Evolutionary conservation across 2,329 filamentous ascomycete genomes (phyloP), one percentile per base, ranked within the genome.

Genomic region (Penicillium sp.): DNA sequence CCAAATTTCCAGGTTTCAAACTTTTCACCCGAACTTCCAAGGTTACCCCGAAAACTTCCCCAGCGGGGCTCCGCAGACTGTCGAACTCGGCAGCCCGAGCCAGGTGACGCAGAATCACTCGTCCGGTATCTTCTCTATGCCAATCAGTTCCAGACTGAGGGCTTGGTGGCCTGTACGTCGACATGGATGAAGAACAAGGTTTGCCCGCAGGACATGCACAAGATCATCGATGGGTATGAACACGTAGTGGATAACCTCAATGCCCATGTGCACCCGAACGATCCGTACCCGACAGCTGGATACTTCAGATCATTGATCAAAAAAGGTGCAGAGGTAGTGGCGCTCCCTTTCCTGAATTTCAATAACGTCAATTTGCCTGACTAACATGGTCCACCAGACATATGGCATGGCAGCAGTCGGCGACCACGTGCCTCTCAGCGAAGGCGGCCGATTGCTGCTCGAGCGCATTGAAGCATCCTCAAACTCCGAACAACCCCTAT

Each of bases 201-300:
- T n/a, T n/a, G n/a, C n/a, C n/a, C n/a, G n/a, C n/a, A n/a, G n/a
- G n/a, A n/a, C n/a, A n/a, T n/a, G n/a, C n/a, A n/a, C n/a, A n/a
- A n/a, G n/a, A 81, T 83, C 44, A 59, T 83, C 53, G 70, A 83
- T 50, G 81, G 77, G 3, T 84, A 84, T 63, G 76, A 67, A 2
- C 66, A 76, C 23, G 80, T 79, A 0, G 76, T 78, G 19, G 77
- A 80, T 13, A 86, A 83, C 62, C 73, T 87, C 11, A 83, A 83
- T 58, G 67, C 67, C 3, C 83, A 86, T 64, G 79, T 77, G 2
- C 81, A 83, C 56, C 76, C 78, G 0, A 77, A 81, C 56, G 71
- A 73, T 2, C 73, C 69, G 11, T 84, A 82, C 61, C 79, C 80
- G 0, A 70, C 76, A 21, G 21, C 2, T 21, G 21, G 21, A 21